Base-by-base conservation (phyloP, 768 basidiomycete species). In the Erythrobasidium yunnanense region DNA sequence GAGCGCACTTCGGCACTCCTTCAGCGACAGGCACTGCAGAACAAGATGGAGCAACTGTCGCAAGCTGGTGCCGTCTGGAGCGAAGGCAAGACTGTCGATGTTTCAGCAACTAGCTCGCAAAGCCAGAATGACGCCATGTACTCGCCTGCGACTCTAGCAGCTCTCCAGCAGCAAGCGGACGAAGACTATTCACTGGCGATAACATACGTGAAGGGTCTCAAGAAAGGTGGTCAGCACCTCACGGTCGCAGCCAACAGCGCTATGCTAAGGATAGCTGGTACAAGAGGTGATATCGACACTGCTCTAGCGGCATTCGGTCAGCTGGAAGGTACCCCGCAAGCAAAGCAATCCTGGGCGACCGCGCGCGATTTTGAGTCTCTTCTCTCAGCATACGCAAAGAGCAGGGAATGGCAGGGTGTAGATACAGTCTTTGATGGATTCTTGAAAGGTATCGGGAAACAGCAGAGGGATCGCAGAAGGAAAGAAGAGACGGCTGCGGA, bases 271-370 rank as follows among this genome's bases (percentile, higher is more conserved):
- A 29, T 49, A 8, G 60, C 60, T 29, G 60, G 47, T 15, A 4
- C n/a, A 15, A 13, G 60, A 25, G 60, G 60, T 18, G 60, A 63
- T 32, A 51, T 63, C 47, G 60, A 63, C n/a, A 63, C 60, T 18
- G 60, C 46, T 22, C 60, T 63, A 2, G 18, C 32, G 7, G 49
- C 49, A 17, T 63, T 63, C 33, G 60, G 60, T 23, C 25, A 29
- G 7, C 60, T 63, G 4, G 60, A 63, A 38, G 60, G 46, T 30
- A 52, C n/a, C n/a, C 27, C 13, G 60, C 22, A 13, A 46, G 2
- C 13, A 32, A n/a, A 49, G 47, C 49, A 25, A 29, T 23, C 47
- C 46, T 6, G 23, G 45, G 27, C 25, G n/a, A n/a, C n/a, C n/a
- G n/a, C 22, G 27, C 30, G 20, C 23, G 32, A 29, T 32, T 63